Evolutionary conservation across 768 basidiomycete species (phyloP).

Genomic region (Agaricus sinodeliciosus): DNA sequence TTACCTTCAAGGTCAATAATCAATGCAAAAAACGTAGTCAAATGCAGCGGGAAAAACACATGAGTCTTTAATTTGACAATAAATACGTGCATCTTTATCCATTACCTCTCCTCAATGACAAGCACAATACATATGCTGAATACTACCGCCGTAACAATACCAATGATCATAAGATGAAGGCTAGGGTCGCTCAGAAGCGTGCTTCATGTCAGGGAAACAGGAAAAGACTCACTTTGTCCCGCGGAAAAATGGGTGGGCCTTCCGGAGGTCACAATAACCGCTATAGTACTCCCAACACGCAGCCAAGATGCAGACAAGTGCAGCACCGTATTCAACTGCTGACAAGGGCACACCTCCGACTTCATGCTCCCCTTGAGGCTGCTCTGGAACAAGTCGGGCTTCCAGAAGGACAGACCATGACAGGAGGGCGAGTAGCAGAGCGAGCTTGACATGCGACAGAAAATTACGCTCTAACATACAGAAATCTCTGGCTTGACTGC

Average conservation of each 20-base stretch:
- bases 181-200: conserved; percentile 22
- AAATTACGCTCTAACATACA: conserved; percentile 77
- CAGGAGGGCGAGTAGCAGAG: conserved; percentile 54
- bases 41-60: neutral
- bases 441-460: conserved; percentile 61
- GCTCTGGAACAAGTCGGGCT: conserved; percentile 47
- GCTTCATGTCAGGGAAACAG: neutral
- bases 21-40: neutral
- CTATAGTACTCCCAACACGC: conserved; percentile 64
- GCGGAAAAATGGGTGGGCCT: conserved; percentile 52
- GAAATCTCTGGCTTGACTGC: conserved; percentile 66
- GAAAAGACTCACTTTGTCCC: conserved; percentile 44
- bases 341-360: conserved; percentile 40
- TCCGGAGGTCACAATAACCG: conserved; percentile 49
- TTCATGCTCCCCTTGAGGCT: conserved; percentile 15
- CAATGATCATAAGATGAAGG: conserved; percentile 46
- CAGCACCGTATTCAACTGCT: conserved; percentile 44
- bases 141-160: conserved; percentile 38
- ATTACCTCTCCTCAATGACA: conserved; percentile 27
- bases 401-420: conserved; percentile 59
- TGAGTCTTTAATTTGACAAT: too few species aligned
- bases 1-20: neutral
- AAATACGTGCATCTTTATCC: neutral
- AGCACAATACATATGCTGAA: conserved; percentile 47
- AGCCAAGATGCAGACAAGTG: conserved; percentile 46